These are phyloP conservation scores for Candida sonorensis DNA, from an alignment of 805 yeast species.

Conservation along the genomic window DNA sequence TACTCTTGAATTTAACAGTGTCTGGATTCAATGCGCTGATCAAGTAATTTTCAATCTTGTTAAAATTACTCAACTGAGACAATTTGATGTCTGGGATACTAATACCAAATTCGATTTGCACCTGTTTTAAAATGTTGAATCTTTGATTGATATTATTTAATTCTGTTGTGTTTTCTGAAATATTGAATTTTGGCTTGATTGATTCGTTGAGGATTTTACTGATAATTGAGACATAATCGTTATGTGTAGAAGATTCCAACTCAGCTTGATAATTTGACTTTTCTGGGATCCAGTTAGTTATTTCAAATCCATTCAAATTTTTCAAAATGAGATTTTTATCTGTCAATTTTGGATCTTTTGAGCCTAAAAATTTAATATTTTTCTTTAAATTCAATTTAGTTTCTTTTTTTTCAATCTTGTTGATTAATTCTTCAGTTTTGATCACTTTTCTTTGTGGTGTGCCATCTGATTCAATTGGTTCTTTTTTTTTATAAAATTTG, in stretches of 20 bases:
- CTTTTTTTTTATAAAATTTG: conserved; percentile 22
- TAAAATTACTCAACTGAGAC: conserved; percentile 33
- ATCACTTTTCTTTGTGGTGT: conserved; percentile 13
- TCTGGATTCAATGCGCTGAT: conserved; percentile 40
- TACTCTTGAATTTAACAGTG: conserved; percentile 63
- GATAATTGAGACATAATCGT: too few species aligned
- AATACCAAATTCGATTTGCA: conserved; percentile 43
- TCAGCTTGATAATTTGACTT: conserved; percentile 9
- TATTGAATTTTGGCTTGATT: conserved; percentile 4
- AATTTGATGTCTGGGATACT: conserved; percentile 47
- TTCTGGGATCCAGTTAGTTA: conserved; percentile 26
- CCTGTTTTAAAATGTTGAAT: conserved; percentile 40
- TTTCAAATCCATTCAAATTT: conserved; percentile 24
- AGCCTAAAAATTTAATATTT: conserved; percentile 25
- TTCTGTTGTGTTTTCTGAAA: conserved; percentile 1
- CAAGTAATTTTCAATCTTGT: conserved; percentile 33
- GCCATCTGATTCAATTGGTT: conserved; percentile 2
- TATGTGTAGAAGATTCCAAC: too few species aligned
- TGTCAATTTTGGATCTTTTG: conserved; percentile 19
- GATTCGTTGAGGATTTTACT: too few species aligned
- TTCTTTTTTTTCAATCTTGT: conserved; percentile 20
- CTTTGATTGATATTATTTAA: conserved; percentile 40
- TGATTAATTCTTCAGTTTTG: conserved; percentile 24
- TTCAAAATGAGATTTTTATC: conserved; percentile 16
- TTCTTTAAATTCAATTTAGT: conserved; percentile 7